Evolutionary conservation across 2,329 filamentous ascomycete genomes (phyloP).

Genomic region (Setomelanomma holmii): DNA sequence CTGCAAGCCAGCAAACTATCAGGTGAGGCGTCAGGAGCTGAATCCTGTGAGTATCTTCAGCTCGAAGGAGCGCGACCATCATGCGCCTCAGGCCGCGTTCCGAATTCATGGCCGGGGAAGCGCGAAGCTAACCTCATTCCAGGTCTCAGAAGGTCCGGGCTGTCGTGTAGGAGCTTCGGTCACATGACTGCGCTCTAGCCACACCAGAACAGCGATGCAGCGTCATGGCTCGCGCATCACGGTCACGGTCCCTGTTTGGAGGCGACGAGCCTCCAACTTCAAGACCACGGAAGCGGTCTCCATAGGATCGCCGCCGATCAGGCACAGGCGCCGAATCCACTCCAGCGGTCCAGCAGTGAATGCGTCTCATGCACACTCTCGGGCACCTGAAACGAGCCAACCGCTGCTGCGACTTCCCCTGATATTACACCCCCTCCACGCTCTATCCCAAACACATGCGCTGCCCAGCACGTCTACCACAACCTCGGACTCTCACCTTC

Average conservation of each 20-base stretch:
- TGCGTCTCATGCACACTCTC: constrained; percentile 25
- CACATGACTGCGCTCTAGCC: constrained; percentile 18
- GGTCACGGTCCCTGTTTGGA: constrained; percentile 5
- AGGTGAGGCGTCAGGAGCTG: constrained; percentile 6
- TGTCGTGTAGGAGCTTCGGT: constrained; percentile 8
- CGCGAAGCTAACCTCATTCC: neutral
- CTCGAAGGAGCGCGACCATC: constrained; percentile 2
- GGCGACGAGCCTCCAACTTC: constrained; percentile 10
- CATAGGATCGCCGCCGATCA: constrained; percentile 22
- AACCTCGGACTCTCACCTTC: constrained; percentile 19
- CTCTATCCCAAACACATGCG: constrained; percentile 40
- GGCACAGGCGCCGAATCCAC: constrained; percentile 17
- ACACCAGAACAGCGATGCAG: neutral
- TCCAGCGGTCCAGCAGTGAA: constrained; percentile 12
- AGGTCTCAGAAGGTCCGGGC: too few relatives aligned
- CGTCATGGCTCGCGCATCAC: constrained; percentile 12
- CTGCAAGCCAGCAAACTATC: neutral
- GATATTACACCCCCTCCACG: constrained; percentile 32
- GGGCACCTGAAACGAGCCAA: constrained; percentile 41
- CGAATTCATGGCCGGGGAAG: neutral
- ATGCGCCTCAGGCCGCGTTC: constrained; percentile 9
- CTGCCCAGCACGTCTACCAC: constrained; percentile 19
- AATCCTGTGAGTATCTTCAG: constrained; percentile 1
- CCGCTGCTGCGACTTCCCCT: constrained; percentile 34
- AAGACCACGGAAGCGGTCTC: constrained; percentile 5